Evolutionary conservation across 208 protist species (phyloP).

Genomic region (Jaenimonas drosophilae): DNA sequence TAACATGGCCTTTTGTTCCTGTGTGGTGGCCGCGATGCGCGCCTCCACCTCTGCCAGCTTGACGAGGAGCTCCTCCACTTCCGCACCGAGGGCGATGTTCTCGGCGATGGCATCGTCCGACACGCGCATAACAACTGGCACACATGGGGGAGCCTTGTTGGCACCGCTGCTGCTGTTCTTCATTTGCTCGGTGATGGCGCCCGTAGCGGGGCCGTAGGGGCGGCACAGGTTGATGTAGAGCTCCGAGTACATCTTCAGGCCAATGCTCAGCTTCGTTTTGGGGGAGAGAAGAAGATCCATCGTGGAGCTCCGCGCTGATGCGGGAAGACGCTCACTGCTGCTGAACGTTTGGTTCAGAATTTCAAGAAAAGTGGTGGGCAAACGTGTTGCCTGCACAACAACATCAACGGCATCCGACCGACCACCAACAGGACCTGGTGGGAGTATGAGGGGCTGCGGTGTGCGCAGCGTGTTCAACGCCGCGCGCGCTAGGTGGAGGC

Average conservation of each 20-base stretch:
- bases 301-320: constrained; percentile 24
- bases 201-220: constrained; percentile 28
- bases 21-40: neutral
- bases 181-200: constrained; percentile 17
- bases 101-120: constrained; percentile 27
- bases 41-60: constrained; percentile 5
- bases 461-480: constrained; percentile 24
- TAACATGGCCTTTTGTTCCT: too few species aligned
- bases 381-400: constrained; percentile 10
- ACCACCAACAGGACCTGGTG: too few species aligned
- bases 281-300: constrained; percentile 49
- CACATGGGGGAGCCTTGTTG: constrained; percentile 17
- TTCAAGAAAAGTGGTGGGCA: constrained; percentile 36
- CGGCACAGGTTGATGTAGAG: constrained; percentile 47
- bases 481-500: constrained; percentile 16
- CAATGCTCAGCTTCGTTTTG: constrained; percentile 51
- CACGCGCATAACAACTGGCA: constrained; percentile 39
- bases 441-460: constrained; percentile 13
- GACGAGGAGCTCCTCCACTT: constrained; percentile 6
- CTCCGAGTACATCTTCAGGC: constrained; percentile 45
- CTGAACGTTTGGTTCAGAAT: constrained; percentile 50
- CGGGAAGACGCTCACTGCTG: constrained; percentile 36
- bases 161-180: constrained; percentile 21
- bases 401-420: constrained; percentile 15
- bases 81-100: constrained; percentile 19